Conservation (phyloP, 768 basidiomycete species). For the Pholiota molesta region DNA sequence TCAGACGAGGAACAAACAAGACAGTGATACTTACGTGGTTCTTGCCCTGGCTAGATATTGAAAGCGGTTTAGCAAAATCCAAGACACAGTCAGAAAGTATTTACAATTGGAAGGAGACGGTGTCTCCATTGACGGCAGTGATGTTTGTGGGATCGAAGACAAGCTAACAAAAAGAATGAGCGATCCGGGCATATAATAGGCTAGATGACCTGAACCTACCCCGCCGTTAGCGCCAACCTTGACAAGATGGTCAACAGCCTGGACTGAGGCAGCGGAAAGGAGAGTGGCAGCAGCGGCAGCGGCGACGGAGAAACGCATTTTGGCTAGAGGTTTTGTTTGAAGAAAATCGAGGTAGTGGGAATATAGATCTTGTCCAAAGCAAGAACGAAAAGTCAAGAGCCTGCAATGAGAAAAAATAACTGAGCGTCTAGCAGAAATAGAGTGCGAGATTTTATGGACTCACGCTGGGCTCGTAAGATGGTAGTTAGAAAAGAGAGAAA, state of each 20-base stretch:
- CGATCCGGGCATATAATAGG: neutral
- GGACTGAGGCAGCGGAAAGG: slow-evolving; percentile 39
- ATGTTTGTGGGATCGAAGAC: slow-evolving; percentile 41
- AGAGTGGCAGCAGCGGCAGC: slow-evolving; percentile 42
- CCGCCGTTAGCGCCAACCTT: slow-evolving; percentile 43
- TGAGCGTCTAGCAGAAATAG: slow-evolving; percentile 5
- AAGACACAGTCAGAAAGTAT: slow-evolving; percentile 19
- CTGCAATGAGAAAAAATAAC: neutral
- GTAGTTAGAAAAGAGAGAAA: slow-evolving; percentile 9
- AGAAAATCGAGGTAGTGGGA: slow-evolving; percentile 3
- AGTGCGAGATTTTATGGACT: slow-evolving; percentile 4
- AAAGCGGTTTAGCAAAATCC: neutral
- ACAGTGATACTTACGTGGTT: slow-evolving; percentile 41
- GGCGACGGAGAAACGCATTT: slow-evolving; percentile 54
- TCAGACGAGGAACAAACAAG: neutral
- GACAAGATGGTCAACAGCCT: slow-evolving; percentile 39
- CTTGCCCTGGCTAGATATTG: slow-evolving; percentile 36
- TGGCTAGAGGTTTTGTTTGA: slow-evolving; percentile 15
- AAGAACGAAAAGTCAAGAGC: slow-evolving; percentile 9
- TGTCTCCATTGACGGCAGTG: slow-evolving; percentile 48
- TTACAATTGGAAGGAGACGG: slow-evolving; percentile 56
- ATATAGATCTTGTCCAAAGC: slow-evolving; percentile 11
- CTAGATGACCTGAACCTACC: slow-evolving; percentile 24
- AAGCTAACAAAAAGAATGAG: slow-evolving; percentile 27
- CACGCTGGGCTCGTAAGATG: slow-evolving; percentile 2